phyloP scores from a whole-genome alignment of 2,329 filamentous ascomycete species.

The Alternaria gansuensis region DNA sequence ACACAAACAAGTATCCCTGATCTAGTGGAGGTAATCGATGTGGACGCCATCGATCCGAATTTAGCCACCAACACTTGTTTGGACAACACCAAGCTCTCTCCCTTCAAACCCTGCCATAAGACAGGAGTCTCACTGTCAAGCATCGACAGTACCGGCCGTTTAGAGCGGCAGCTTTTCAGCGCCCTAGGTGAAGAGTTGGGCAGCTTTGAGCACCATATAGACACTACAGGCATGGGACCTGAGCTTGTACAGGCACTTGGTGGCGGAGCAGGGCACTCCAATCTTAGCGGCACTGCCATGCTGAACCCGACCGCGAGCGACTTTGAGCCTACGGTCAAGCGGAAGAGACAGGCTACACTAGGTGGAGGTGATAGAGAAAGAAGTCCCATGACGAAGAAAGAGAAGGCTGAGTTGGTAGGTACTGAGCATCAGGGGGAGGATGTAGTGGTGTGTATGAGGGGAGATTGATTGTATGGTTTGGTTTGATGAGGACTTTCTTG shows the following conservation, averaged over 20 bases:
- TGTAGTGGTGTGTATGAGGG: constrained; percentile 8
- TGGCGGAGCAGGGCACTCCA: constrained; percentile 5
- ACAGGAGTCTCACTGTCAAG: constrained; percentile 33
- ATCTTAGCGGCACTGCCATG: constrained; percentile 10
- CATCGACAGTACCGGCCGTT: constrained; percentile 40
- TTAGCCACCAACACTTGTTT: constrained; percentile 7
- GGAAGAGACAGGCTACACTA: constrained; percentile 41
- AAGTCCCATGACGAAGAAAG: constrained; percentile 41
- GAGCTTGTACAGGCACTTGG: constrained; percentile 25
- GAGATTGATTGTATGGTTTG: background rate
- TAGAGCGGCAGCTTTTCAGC: constrained; percentile 44
- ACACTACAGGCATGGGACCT: constrained; percentile 23
- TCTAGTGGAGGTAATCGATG: constrained; percentile 34
- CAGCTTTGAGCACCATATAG: constrained; percentile 31
- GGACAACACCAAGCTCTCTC: constrained; percentile 22
- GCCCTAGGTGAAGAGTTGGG: constrained; percentile 45
- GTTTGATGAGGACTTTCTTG: background rate
- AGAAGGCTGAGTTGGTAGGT: constrained; percentile 23
- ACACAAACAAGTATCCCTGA: constrained; percentile 4
- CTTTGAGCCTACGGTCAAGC: constrained; percentile 35
- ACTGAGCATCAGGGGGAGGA: background rate
- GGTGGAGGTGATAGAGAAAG: constrained; percentile 25
- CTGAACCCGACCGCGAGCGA: constrained; percentile 18
- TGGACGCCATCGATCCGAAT: constrained; percentile 32
- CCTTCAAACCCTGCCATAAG: constrained; percentile 36